Evolutionary conservation across 2,329 filamentous ascomycete species (phyloP).

Genomic region (Paraphaeosphaeria minitans): DNA sequence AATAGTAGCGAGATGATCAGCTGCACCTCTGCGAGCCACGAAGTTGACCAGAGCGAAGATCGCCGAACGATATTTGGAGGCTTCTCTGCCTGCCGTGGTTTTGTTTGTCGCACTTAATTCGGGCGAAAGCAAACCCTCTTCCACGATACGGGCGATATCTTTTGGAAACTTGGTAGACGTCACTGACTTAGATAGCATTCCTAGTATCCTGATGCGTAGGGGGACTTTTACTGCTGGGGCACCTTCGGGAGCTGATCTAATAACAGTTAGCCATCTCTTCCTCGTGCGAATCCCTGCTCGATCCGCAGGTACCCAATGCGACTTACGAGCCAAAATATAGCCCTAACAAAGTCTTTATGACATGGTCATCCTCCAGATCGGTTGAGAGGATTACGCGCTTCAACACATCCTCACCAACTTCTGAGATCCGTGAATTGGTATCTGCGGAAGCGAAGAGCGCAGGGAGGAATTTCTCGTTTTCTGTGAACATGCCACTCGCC

Average conservation of each 20-base stretch:
- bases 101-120: constrained; percentile 39
- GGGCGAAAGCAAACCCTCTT: constrained; percentile 63
- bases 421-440: constrained; percentile 77
- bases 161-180: constrained; percentile 71
- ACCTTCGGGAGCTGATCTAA: constrained; percentile 46
- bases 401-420: constrained; percentile 86
- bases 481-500: constrained; percentile 82
- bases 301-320: background rate
- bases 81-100: constrained; percentile 69
- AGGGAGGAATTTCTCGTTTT: constrained; percentile 81
- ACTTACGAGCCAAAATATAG: constrained; percentile 67
- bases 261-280: constrained; percentile 2
- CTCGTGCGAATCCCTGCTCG: background rate
- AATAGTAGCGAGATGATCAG: constrained; percentile 65
- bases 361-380: constrained; percentile 69
- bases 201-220: constrained; percentile 77
- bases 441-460: constrained; percentile 84
- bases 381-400: constrained; percentile 74
- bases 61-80: constrained; percentile 77
- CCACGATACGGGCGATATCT: constrained; percentile 71
- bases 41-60: constrained; percentile 88
- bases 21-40: constrained; percentile 74
- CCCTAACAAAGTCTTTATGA: constrained; percentile 71
- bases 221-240: constrained; percentile 61
- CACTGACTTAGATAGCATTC: constrained; percentile 76